Evolutionary conservation across 345 rosid species (phyloP), one percentile per base, ranked within the genome.

Genomic region (Dipteronia sinensis): DNA sequence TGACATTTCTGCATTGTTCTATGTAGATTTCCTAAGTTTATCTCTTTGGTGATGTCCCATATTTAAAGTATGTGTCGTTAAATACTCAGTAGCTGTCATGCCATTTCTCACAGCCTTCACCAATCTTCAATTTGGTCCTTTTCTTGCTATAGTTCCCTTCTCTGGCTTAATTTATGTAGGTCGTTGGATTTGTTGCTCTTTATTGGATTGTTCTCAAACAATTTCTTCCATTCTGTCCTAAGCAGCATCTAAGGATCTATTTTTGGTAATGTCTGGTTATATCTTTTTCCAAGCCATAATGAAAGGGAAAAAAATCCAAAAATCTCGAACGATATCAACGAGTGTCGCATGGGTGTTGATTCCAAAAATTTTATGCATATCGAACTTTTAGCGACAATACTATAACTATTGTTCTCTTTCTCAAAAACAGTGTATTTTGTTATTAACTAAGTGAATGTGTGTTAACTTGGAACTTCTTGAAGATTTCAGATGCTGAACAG

Each of bases 401-500:
- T 22, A 22, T 25, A 62, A 2, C 25, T 20, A 9, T 10, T 20
- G 7, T 61, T 61, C 25, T 61, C 27, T 61, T n/a, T 22, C 29
- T 8, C 29, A 5, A 25, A 65, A 12, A n/a, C 42, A 27, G 19
- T 64, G n/a, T 58, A 58, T 58, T 58, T 25, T 58, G 63, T 58
- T 51, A 22, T 58, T 49, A 38, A 17, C 27, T 31, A 27, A 55
- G 65, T 25, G 10, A 53, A 47, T 64, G 12, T 27, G 6, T 63
- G 8, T 1, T 55, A 12, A 10, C 40, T 67, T 64, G 64, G 13
- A 34, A 5, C 19, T 19, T 44, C 61, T 19, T 44, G 0, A n/a
- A 66, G 78, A 5, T 56, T 55, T 31, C 47, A 17, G 49, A 44
- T 40, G 27, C 49, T 75, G 78, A 96, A 96, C 75, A 85, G 94